Conservation (phyloP, 768 basidiomycete genomes). For the Panus rudis region DNA sequence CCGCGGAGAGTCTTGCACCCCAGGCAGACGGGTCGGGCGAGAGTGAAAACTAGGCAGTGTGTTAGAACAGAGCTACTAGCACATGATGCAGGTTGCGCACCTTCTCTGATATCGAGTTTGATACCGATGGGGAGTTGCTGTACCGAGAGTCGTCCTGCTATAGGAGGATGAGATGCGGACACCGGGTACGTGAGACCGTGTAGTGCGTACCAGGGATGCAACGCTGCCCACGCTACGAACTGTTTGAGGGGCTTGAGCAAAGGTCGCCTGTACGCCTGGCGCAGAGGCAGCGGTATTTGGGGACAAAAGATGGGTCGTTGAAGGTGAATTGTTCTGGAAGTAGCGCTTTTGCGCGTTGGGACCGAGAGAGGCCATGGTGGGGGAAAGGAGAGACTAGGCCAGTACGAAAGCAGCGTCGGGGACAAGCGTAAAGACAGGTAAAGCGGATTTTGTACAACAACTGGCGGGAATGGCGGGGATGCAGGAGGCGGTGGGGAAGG, state of each 20-base stretch:
- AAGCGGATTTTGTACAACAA: constrained; percentile 1
- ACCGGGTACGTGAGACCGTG: background rate
- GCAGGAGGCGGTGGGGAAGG: background rate
- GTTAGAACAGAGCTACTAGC: background rate
- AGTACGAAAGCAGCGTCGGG: constrained; percentile 9
- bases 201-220: constrained; percentile 34
- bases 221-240: constrained; percentile 33
- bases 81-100: constrained; percentile 9
- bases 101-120: constrained; percentile 24
- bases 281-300: constrained; percentile 2
- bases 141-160: constrained; percentile 21
- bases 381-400: constrained; percentile 3
- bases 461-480: constrained; percentile 1
- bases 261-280: constrained; percentile 15
- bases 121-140: constrained; percentile 9
- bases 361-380: constrained; percentile 8
- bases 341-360: constrained; percentile 6
- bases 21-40: constrained; percentile 60
- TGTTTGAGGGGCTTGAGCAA: constrained; percentile 15
- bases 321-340: constrained; percentile 5
- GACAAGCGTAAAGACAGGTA: background rate
- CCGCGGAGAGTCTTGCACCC: constrained; percentile 61
- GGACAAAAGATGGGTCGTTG: constrained; percentile 5
- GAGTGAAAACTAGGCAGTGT: constrained; percentile 45
- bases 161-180: background rate